phyloP scores from a whole-genome alignment of 805 yeast genomes.

The Nakazawaea siamensis region DNA sequence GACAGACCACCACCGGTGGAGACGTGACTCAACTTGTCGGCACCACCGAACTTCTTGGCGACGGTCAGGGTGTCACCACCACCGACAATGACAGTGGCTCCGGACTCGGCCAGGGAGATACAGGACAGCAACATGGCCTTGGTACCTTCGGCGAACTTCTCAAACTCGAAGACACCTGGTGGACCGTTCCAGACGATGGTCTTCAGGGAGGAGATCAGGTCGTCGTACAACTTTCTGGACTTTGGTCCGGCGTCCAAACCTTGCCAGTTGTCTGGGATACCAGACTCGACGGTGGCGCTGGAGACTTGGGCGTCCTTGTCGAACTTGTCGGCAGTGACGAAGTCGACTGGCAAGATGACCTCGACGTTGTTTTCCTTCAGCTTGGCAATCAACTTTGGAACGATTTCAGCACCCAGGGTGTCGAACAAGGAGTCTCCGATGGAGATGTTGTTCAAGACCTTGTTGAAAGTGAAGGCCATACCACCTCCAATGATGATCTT shows the following conservation, averaged over 20 bases:
- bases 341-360: slow-evolving; percentile 90
- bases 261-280: slow-evolving; percentile 93
- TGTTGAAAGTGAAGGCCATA: slow-evolving; percentile 99
- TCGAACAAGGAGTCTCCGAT: slow-evolving; percentile 93
- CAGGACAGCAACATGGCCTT: slow-evolving; percentile 83
- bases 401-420: slow-evolving; percentile 91
- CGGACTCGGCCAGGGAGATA: slow-evolving; percentile 77
- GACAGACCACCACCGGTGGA: slow-evolving; percentile 99
- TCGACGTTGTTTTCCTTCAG: slow-evolving; percentile 95
- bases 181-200: slow-evolving; percentile 99
- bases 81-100: slow-evolving; percentile 95
- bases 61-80: slow-evolving; percentile 99
- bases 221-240: slow-evolving; percentile 70
- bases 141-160: slow-evolving; percentile 85
- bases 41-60: slow-evolving; percentile 96
- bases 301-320: slow-evolving; percentile 84
- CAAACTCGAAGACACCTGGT: slow-evolving; percentile 99
- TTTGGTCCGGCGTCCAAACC: slow-evolving; percentile 96
- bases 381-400: slow-evolving; percentile 85
- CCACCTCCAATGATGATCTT: slow-evolving; percentile 97
- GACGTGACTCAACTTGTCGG: slow-evolving; percentile 94
- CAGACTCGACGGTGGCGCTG: slow-evolving; percentile 78
- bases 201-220: slow-evolving; percentile 85
- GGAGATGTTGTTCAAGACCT: slow-evolving; percentile 74
- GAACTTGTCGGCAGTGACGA: slow-evolving; percentile 91